A percentile compares a stretch with the other conserved stretches of the same genome.
Evolutionary conservation across 1,139 yeast species (phyloP).

Genomic region (Pichia sp.): DNA sequence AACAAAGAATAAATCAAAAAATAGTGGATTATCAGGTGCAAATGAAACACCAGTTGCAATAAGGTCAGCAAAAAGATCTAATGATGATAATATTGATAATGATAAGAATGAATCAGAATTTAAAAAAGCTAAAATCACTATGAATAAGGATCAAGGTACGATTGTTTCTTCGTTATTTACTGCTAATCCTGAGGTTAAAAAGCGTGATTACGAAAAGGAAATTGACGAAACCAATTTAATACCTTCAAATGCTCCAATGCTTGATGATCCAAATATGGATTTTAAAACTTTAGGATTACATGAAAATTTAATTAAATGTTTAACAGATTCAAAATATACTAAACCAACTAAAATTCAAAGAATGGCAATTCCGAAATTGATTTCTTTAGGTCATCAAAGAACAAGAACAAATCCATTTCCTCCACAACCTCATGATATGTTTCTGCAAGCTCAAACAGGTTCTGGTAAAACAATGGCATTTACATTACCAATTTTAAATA

Average conservation of each 20-base stretch:
- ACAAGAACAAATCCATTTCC: constrained; percentile 28
- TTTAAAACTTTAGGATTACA: constrained; percentile 70
- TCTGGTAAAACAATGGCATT: constrained; percentile 91
- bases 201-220: constrained; percentile 28
- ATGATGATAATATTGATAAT: neutral
- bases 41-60: constrained; percentile 14
- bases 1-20: constrained; percentile 10
- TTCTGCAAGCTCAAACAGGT: constrained; percentile 93
- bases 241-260: constrained; percentile 87
- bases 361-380: constrained; percentile 66
- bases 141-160: constrained; percentile 34
- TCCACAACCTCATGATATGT: constrained; percentile 46
- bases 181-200: constrained; percentile 47
- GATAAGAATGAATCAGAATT: neutral
- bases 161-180: constrained; percentile 86
- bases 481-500: constrained; percentile 71
- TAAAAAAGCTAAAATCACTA: constrained; percentile 4
- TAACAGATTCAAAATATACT: constrained; percentile 53
- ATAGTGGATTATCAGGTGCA: constrained; percentile 7
- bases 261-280: constrained; percentile 47
- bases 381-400: constrained; percentile 29
- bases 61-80: constrained; percentile 1
- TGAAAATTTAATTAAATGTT: constrained; percentile 45
- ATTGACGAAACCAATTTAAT: constrained; percentile 31
- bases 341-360: constrained; percentile 86